A percentile compares a stretch with the other conserved stretches of the same genome.
phyloP scores from a whole-genome alignment of 805 yeast genomes.

The Kodamaea sagamina region DNA sequence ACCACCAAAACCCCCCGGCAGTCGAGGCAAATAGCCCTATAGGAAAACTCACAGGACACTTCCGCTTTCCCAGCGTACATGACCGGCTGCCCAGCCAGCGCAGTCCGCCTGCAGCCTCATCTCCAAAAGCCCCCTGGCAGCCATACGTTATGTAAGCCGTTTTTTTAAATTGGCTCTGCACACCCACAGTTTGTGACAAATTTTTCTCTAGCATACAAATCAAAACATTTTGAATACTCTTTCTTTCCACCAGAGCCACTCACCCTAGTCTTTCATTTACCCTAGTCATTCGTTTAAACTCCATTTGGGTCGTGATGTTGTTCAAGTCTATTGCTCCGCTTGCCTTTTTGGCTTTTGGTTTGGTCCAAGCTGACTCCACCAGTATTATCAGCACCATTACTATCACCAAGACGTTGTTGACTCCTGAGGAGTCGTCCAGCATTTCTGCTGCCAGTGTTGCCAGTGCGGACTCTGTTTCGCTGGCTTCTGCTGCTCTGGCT shows the following conservation, averaged over 20 bases:
- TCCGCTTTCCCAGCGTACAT: too few relatives aligned
- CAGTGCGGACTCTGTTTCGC: conserved; percentile 11
- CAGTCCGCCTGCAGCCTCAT: too few relatives aligned
- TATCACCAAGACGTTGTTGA: conserved; percentile 46
- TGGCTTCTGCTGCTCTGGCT: conserved; percentile 20
- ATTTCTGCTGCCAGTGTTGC: conserved; percentile 20
- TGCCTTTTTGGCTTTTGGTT: conserved; percentile 14
- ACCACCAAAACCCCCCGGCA: too few relatives aligned
- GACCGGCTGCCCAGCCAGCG: too few relatives aligned
- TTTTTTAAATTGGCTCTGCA: not conserved
- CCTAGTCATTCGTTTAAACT: conserved; percentile 9
- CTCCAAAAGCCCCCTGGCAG: too few relatives aligned
- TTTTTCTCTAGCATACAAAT: not conserved
- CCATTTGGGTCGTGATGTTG: conserved; percentile 15
- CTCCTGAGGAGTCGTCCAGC: conserved; percentile 47
- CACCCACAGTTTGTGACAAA: conserved; percentile 4
- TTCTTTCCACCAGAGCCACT: conserved; percentile 8
- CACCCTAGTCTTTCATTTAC: conserved; percentile 17
- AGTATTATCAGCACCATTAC: conserved; percentile 48
- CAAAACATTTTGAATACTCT: not conserved
- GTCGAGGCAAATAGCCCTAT: too few relatives aligned
- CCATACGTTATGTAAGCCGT: not conserved
- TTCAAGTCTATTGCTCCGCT: conserved; percentile 16
- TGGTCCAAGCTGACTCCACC: conserved; percentile 17
- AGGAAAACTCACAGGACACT: too few relatives aligned